Conservation (phyloP, 139 green algal species). For the Chlorella sp. region DNA sequence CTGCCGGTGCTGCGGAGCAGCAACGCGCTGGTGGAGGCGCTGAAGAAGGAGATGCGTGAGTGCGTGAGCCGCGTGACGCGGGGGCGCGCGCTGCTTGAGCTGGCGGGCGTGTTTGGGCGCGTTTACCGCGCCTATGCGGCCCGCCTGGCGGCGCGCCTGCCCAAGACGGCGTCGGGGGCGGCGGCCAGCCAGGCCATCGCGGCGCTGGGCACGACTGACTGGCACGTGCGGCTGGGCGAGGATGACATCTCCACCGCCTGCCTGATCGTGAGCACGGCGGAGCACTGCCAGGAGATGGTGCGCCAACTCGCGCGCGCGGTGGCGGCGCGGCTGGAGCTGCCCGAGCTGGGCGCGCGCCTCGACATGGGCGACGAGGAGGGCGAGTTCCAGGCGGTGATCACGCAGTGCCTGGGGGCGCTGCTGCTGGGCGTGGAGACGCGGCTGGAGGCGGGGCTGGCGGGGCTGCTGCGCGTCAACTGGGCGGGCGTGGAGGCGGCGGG, state of each 20-base stretch:
- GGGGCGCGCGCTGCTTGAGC: slow-evolving; percentile 72
- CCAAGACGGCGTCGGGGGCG: slow-evolving; percentile 65
- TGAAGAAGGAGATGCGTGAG: slow-evolving; percentile 63
- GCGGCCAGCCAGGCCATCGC: slow-evolving; percentile 36
- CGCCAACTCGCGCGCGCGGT: slow-evolving; percentile 60
- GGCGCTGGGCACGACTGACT: slow-evolving; percentile 59
- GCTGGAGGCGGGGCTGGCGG: slow-evolving; percentile 75
- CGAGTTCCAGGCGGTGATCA: slow-evolving; percentile 77
- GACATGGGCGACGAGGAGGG: slow-evolving; percentile 82
- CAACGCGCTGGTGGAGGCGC: slow-evolving; percentile 81
- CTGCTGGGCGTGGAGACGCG: slow-evolving; percentile 88
- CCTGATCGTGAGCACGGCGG: slow-evolving; percentile 89
- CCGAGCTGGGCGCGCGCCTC: slow-evolving; percentile 46
- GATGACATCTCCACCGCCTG: slow-evolving; percentile 63
- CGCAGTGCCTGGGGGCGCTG: slow-evolving; percentile 78
- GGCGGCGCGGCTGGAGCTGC: slow-evolving; percentile 60
- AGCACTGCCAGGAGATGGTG: slow-evolving; percentile 89
- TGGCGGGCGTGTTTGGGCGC: slow-evolving; percentile 65
- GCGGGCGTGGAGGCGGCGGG: slow-evolving; percentile 73
- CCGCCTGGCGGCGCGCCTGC: slow-evolving; percentile 75
- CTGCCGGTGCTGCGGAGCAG: slow-evolving; percentile 48
- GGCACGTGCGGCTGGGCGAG: slow-evolving; percentile 62
- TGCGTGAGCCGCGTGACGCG: slow-evolving; percentile 32
- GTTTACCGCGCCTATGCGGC: slow-evolving; percentile 78
- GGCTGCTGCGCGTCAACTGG: slow-evolving; percentile 63